These are phyloP conservation scores for Citrus medica DNA, from an alignment of 345 rosid species.

Conservation along the genomic window DNA sequence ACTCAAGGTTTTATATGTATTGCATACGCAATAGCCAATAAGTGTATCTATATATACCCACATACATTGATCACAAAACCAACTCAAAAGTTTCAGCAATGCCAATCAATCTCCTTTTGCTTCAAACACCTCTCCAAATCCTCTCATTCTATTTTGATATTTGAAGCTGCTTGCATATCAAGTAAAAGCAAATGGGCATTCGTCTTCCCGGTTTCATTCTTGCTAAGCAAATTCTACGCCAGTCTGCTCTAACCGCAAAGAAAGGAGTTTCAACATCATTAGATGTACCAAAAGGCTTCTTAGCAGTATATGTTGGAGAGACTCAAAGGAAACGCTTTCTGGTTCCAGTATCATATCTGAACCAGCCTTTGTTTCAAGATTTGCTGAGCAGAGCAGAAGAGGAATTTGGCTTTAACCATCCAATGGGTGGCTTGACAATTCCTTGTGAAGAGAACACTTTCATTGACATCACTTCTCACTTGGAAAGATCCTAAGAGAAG, in stretches of 20 bases:
- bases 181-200: neutral
- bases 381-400: slow-evolving; percentile 32
- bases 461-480: slow-evolving; percentile 26
- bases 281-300: slow-evolving; percentile 13
- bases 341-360: slow-evolving; percentile 30
- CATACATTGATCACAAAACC: neutral
- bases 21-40: neutral
- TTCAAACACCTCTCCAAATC: neutral
- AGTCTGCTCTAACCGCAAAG: neutral
- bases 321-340: slow-evolving; percentile 23
- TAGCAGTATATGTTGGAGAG: slow-evolving; percentile 19
- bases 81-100: neutral
- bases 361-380: slow-evolving; percentile 35
- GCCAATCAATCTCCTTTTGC: neutral
- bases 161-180: neutral
- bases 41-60: neutral
- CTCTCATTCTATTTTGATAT: neutral
- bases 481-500: slow-evolving; percentile 6
- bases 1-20: neutral
- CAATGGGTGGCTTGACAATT: slow-evolving; percentile 35
- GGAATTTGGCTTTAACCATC: slow-evolving; percentile 38
- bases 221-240: slow-evolving; percentile 4
- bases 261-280: neutral
- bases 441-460: slow-evolving; percentile 35
- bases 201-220: neutral